Percentiles rank a stretch among this genome's conserved stretches.
These are phyloP conservation scores for Mortierella alpina DNA, from an alignment of 192 early-diverging fungal genomes.

Conservation along the genomic window DNA sequence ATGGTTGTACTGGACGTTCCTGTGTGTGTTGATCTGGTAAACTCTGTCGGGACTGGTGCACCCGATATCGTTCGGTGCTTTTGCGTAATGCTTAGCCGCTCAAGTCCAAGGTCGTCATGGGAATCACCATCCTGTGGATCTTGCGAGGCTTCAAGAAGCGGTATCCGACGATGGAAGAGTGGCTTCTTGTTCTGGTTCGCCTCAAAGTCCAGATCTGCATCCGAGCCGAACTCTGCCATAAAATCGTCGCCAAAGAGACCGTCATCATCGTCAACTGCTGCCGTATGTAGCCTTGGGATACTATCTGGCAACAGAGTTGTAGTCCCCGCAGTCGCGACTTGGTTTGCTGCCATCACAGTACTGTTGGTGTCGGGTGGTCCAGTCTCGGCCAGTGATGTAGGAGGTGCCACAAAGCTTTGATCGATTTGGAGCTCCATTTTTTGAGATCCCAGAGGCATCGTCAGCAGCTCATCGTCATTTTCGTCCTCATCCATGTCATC, in stretches of 20 bases:
- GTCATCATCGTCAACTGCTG: conserved; percentile 3
- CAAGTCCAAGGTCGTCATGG: conserved; percentile 32
- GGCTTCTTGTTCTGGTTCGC: conserved; percentile 18
- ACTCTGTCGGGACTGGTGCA: neutral
- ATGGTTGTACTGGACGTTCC: conserved; percentile 38
- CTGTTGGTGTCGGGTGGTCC: neutral
- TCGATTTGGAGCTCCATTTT: conserved; percentile 31
- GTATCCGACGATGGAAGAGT: conserved; percentile 22
- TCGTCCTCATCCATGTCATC: conserved; percentile 36
- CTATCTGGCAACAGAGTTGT: no score
- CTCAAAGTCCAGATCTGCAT: conserved; percentile 27
- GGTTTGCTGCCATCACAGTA: neutral
- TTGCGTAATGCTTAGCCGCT: conserved; percentile 39
- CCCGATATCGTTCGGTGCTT: conserved; percentile 38
- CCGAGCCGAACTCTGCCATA: conserved; percentile 37
- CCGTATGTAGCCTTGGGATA: neutral
- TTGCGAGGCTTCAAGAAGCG: conserved; percentile 9
- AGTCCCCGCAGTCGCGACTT: no score
- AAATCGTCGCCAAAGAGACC: conserved; percentile 41
- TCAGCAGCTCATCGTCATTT: conserved; percentile 29
- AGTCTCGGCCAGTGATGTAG: neutral
- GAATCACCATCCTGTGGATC: neutral
- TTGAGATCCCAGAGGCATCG: conserved; percentile 22
- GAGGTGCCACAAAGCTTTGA: neutral
- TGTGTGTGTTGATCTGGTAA: conserved; percentile 26